Evolutionary conservation across 192 early-diverging fungal species (phyloP).

Genomic region (Linnemannia elongata): DNA sequence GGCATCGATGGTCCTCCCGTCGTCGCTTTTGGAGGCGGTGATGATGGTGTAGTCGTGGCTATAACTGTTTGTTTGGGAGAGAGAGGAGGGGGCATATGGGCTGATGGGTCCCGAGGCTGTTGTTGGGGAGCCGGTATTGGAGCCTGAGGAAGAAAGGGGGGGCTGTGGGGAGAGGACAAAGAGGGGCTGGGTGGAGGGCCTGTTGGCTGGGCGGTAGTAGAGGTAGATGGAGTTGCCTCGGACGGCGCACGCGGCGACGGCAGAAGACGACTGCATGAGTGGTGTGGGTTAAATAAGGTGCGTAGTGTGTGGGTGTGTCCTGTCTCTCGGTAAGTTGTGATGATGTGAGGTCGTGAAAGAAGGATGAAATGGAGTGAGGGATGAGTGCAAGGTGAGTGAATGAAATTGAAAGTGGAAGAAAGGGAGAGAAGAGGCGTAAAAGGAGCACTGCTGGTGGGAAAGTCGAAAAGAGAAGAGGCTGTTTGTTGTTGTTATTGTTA

Average conservation of each 20-base stretch:
- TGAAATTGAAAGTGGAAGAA: background rate
- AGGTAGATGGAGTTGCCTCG: slow-evolving; percentile 19
- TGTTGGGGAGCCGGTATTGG: background rate
- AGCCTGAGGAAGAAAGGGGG: background rate
- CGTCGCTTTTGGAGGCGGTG: no score
- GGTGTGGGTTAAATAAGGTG: background rate
- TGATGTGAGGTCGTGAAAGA: background rate
- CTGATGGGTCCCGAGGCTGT: background rate
- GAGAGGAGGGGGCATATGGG: background rate
- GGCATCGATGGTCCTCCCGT: background rate
- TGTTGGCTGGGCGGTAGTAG: background rate
- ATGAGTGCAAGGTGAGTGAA: background rate
- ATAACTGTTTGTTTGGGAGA: background rate
- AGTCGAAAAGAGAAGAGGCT: background rate
- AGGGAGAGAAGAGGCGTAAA: background rate
- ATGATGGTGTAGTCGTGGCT: background rate
- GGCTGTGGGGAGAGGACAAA: slow-evolving; percentile 12
- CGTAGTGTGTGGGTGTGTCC: no score
- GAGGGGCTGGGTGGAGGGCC: slow-evolving; percentile 7
- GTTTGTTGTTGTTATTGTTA: background rate
- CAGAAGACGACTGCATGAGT: background rate
- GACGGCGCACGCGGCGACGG: slow-evolving; percentile 9
- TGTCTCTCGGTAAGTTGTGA: background rate
- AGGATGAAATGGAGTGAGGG: background rate
- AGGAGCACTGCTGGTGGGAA: slow-evolving; percentile 8